Evolutionary conservation across 2,329 filamentous ascomycete species (phyloP).

Genomic region (Rosellinia necatrix): DNA sequence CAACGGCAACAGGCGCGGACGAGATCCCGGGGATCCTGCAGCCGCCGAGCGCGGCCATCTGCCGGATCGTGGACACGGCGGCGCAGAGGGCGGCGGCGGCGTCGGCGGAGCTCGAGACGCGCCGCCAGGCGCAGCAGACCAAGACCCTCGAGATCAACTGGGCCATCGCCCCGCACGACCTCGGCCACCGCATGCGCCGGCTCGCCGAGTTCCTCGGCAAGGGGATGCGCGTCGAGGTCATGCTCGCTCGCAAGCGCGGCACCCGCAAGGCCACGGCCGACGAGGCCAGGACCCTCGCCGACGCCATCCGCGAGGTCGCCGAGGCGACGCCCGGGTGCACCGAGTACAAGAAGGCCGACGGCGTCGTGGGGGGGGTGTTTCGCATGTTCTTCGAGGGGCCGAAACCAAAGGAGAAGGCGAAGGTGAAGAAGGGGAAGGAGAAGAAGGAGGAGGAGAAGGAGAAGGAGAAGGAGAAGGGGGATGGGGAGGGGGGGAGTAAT

Average conservation of each 20-base stretch:
- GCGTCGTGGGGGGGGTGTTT: conserved; percentile 44
- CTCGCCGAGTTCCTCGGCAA: conserved; percentile 72
- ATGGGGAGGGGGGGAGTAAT: not conserved
- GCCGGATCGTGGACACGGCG: conserved; percentile 69
- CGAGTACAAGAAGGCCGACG: conserved; percentile 48
- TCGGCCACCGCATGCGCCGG: conserved; percentile 71
- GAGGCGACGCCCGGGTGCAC: conserved; percentile 39
- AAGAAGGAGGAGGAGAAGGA: not conserved
- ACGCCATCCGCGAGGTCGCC: conserved; percentile 47
- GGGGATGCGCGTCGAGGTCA: conserved; percentile 75
- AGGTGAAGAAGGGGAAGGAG: not conserved
- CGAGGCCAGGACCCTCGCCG: conserved; percentile 65
- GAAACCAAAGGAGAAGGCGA: not conserved
- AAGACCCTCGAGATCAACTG: conserved; percentile 93
- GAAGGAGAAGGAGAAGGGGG: not conserved
- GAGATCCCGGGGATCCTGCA: not conserved
- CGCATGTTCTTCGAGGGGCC: conserved; percentile 47
- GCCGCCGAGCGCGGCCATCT: conserved; percentile 50
- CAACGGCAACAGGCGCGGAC: too few relatives aligned
- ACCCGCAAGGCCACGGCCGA: conserved; percentile 63
- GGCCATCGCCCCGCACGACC: conserved; percentile 78
- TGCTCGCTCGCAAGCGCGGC: conserved; percentile 69
- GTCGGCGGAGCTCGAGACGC: conserved; percentile 47
- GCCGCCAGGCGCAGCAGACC: conserved; percentile 46
- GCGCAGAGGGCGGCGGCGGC: conserved; percentile 46